A percentile compares a stretch with the other conserved stretches of the same genome.
phyloP scores from a whole-genome alignment of 2,329 filamentous ascomycete genomes.

The Cercospora zeae-maydis region DNA sequence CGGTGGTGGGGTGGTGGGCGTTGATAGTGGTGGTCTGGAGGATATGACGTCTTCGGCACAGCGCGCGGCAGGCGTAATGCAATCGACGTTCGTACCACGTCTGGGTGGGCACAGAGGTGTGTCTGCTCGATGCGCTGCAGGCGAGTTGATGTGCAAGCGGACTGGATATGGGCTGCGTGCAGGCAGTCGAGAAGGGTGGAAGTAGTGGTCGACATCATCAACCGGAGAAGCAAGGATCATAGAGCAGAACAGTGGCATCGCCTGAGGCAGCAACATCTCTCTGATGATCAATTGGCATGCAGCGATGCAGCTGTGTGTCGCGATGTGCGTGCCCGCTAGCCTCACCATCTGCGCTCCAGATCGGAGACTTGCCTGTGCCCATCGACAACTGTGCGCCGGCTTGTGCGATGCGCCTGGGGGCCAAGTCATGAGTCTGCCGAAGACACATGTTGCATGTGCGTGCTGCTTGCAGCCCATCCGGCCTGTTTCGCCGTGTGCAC shows the following conservation, averaged over 20 bases:
- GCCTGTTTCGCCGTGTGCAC: not conserved
- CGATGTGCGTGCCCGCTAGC: slow-evolving; percentile 2
- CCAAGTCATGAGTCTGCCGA: too few relatives aligned
- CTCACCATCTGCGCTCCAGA: slow-evolving; percentile 3
- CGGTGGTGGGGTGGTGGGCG: not conserved
- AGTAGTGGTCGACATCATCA: slow-evolving; percentile 9
- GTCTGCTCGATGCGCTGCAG: not conserved
- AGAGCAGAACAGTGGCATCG: not conserved
- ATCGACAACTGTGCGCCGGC: not conserved
- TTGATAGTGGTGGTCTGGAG: slow-evolving; percentile 2
- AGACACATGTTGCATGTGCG: not conserved
- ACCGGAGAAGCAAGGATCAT: slow-evolving; percentile 16
- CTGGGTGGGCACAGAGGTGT: slow-evolving; percentile 4
- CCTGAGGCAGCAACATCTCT: slow-evolving; percentile 4
- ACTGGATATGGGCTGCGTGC: not conserved
- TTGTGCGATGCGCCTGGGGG: too few relatives aligned
- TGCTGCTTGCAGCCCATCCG: not conserved
- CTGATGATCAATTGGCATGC: slow-evolving; percentile 15
- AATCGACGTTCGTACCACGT: not conserved
- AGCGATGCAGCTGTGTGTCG: not conserved
- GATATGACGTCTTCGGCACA: slow-evolving; percentile 15
- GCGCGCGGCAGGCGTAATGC: not conserved
- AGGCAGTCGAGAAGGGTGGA: not conserved
- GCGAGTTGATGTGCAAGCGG: slow-evolving; percentile 10
- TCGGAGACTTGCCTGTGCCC: not conserved